A percentile compares a stretch with the other conserved stretches of the same genome.
These are phyloP conservation scores for Moesziomyces antarcticus DNA, from an alignment of 1,284 basidiomycete genomes.

Conservation along the genomic window DNA sequence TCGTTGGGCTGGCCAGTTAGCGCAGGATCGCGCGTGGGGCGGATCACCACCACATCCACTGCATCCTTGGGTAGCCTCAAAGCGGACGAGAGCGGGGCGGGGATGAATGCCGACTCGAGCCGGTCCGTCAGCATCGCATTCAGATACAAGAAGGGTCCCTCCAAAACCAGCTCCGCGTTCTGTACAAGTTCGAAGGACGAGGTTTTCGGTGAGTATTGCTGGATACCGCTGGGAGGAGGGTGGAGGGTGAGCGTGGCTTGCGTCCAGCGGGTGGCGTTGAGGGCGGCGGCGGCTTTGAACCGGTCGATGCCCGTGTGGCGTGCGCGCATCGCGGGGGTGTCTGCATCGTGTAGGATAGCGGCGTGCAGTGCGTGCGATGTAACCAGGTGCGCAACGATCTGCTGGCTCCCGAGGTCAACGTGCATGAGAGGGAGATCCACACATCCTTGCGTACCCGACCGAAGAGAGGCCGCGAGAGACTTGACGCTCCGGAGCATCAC, in stretches of 20 bases:
- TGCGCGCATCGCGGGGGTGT: slow-evolving; percentile 74
- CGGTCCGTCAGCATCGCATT: slow-evolving; percentile 83
- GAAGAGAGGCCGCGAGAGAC: slow-evolving; percentile 3
- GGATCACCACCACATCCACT: slow-evolving; percentile 84
- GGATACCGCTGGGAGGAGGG: slow-evolving; percentile 68
- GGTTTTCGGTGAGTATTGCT: slow-evolving; percentile 74
- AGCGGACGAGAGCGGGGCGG: slow-evolving; percentile 74
- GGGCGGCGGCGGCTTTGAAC: slow-evolving; percentile 83
- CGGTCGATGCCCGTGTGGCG: slow-evolving; percentile 80
- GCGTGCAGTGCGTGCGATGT: slow-evolving; percentile 80
- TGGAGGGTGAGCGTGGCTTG: slow-evolving; percentile 73
- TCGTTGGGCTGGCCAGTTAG: slow-evolving; percentile 5
- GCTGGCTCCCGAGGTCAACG: not conserved
- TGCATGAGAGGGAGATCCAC: slow-evolving; percentile 19
- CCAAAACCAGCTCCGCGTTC: slow-evolving; percentile 32
- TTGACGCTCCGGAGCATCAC: slow-evolving; percentile 20
- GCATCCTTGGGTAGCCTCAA: slow-evolving; percentile 60
- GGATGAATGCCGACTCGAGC: slow-evolving; percentile 82
- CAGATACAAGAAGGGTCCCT: slow-evolving; percentile 86
- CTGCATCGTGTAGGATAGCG: slow-evolving; percentile 75
- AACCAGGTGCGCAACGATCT: slow-evolving; percentile 69
- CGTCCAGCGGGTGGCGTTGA: slow-evolving; percentile 82
- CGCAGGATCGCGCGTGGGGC: slow-evolving; percentile 78
- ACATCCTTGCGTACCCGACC: not conserved
- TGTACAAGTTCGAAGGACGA: slow-evolving; percentile 70